Conservation (phyloP, 192 early-diverging fungal genomes). For the Haplosporangium gracile region DNA sequence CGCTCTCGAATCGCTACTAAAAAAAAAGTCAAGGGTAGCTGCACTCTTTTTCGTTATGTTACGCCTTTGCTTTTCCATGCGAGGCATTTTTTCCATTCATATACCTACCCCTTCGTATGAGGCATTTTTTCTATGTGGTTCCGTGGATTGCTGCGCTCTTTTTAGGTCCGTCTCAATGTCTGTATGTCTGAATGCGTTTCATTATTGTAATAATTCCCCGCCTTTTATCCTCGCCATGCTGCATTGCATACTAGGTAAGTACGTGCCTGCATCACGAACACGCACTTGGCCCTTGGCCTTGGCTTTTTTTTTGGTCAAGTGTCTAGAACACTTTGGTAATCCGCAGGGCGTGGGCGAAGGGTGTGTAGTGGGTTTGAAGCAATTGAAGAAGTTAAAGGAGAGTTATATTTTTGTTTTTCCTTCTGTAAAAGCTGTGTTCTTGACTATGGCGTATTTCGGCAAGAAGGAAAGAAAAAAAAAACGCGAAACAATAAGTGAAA, state of each 20-base stretch:
- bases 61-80: not conserved
- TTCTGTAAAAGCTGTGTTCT: not conserved
- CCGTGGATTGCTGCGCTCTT: constrained; percentile 3
- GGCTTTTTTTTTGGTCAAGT: not conserved
- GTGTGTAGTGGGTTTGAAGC: not conserved
- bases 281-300: not conserved
- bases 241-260: not conserved
- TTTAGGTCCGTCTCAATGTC: not conserved
- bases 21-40: not conserved
- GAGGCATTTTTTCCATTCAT: not conserved
- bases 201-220: not conserved
- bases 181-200: not conserved
- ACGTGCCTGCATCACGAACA: not conserved
- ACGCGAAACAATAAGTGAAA: constrained; percentile 4
- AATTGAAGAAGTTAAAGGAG: not conserved
- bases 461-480: not conserved
- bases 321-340: constrained; percentile 7
- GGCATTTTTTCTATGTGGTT: constrained; percentile 10
- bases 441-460: not conserved
- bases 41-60: not conserved
- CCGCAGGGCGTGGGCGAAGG: not conserved
- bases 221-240: not conserved
- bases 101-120: not conserved
- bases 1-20: not conserved
- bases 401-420: too few species aligned